Evolutionary conservation across 2,329 filamentous ascomycete genomes (phyloP), one percentile per base, ranked within the genome.

Genomic region (Apiospora marii): DNA sequence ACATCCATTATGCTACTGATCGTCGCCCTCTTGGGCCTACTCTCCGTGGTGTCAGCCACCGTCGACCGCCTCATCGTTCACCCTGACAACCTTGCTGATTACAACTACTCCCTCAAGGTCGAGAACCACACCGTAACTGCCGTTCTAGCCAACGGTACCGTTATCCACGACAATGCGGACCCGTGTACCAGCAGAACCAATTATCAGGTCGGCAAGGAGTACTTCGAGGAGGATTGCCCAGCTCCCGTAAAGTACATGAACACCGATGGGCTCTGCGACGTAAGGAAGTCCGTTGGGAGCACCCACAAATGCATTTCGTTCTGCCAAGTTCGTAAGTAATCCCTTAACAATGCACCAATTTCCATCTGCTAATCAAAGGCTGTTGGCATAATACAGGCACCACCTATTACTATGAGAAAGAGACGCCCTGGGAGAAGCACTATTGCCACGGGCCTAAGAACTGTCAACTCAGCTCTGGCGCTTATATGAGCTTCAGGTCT

Each of bases 71-170:
- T 64, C 3, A n/a, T 41, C 13, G 58, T 64, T 12, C 10, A n/a
- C 34, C 58, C 58, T 6, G 34, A 34, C 4, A 13, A 19, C n/a
- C 58, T 64, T 64, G 34, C 34, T 41, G 19, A 24, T 16, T 24
- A 64, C n/a, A 8, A 64, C 3, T 64, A 64, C 34, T n/a, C 22
- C 10, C 34, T 64, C 34, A 41, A n/a, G 12, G 10, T 64, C 30
- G 58, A 64, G 4, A 64, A 64, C 34, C 8, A 64, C 34, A 41
- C 58, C 10, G 34, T 41, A 10, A 41, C 34, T 41, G 58, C 58
- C n/a, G 58, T 41, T 41, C n/a, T 64, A 19, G 58, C 58, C 34
- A 64, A 64, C 19, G 58, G 58, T 30, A 64, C 58, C 34, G 34
- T 64, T 30, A 64, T 64, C 34, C 58, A 64, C 58, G 58, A 64